These are phyloP conservation scores for Colletotrichum lindemuthianum DNA, from an alignment of 2,329 filamentous ascomycete genomes.

Conservation along the genomic window DNA sequence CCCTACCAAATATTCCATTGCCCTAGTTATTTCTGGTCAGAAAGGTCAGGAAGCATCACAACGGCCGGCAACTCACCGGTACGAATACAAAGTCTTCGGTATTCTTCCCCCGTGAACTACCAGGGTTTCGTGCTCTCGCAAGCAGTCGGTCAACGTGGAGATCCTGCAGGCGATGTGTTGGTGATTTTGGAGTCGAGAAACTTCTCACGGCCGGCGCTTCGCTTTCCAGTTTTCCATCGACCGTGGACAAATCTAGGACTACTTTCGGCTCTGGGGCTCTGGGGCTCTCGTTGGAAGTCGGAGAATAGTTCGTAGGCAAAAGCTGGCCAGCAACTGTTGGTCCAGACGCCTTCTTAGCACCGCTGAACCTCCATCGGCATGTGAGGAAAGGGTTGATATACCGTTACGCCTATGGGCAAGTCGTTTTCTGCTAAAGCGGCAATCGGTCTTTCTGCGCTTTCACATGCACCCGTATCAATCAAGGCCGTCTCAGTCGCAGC, in stretches of 20 bases:
- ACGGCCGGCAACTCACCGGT: constrained; percentile 36
- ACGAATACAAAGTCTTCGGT: constrained; percentile 38
- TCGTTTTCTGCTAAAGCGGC: constrained; percentile 41
- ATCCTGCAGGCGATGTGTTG: constrained; percentile 37
- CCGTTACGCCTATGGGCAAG: constrained; percentile 40
- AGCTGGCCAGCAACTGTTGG: constrained; percentile 33
- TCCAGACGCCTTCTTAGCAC: too few species aligned
- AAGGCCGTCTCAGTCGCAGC: too few species aligned
- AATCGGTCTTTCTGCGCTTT: constrained; percentile 28
- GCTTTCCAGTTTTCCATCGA: background rate
- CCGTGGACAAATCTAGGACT: constrained; percentile 17
- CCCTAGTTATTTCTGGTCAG: constrained; percentile 35
- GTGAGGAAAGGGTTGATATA: constrained; percentile 1
- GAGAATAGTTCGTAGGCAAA: constrained; percentile 20
- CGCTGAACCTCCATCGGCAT: background rate
- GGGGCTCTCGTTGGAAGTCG: background rate
- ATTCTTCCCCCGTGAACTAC: constrained; percentile 5
- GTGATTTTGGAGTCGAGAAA: background rate
- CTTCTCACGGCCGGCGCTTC: background rate
- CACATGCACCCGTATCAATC: constrained; percentile 24
- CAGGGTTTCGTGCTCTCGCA: constrained; percentile 30
- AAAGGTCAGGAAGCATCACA: background rate
- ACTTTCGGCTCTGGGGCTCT: constrained; percentile 13
- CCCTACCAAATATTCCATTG: constrained; percentile 42
- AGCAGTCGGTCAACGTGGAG: constrained; percentile 44